Evolutionary conservation across 495 filamentous ascomycete species (phyloP).

Genomic region (Trichoderma gamsii): DNA sequence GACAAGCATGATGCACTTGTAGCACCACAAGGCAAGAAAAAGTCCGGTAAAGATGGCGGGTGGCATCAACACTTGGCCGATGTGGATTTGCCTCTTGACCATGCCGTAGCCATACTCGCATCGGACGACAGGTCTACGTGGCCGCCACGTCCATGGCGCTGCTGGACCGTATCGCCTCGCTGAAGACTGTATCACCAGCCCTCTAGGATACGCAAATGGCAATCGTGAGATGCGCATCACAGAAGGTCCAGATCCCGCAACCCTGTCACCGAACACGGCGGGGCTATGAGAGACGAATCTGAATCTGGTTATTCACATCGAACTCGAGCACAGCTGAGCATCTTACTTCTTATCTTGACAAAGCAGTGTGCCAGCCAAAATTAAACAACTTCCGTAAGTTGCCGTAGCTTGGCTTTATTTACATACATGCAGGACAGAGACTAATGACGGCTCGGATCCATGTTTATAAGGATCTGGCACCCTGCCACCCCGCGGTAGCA

Average conservation of each 20-base stretch:
- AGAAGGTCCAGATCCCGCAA: not conserved
- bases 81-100: constrained; percentile 26
- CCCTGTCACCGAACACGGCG: not conserved
- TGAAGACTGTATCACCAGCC: not conserved
- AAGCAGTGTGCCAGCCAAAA: not conserved
- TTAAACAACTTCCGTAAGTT: not conserved
- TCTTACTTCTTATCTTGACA: too few relatives aligned
- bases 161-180: not conserved
- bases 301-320: not conserved
- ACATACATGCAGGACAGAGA: not conserved
- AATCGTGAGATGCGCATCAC: not conserved
- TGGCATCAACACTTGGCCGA: constrained; percentile 54
- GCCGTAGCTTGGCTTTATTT: not conserved
- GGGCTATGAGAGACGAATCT: not conserved
- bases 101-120: not conserved
- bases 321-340: not conserved
- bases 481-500: not conserved
- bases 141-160: not conserved
- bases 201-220: not conserved
- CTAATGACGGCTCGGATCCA: not conserved
- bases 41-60: constrained; percentile 63
- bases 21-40: constrained; percentile 61
- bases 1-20: constrained; percentile 78
- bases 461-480: not conserved
- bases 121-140: not conserved